phyloP scores from a whole-genome alignment of 257 asterid species.

The Cruciata laevipes region DNA sequence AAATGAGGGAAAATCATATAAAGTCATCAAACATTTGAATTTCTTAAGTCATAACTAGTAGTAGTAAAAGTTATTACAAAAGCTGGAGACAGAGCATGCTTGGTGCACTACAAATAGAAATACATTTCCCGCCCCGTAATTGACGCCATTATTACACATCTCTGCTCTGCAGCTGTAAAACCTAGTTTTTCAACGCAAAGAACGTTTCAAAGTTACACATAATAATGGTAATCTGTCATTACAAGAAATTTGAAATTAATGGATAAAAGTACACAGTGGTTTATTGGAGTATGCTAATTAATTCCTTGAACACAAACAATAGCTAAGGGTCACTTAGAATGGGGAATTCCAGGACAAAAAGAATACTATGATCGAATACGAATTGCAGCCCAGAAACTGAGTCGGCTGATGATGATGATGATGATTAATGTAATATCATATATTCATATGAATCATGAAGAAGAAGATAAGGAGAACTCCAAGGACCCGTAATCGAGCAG shows the following conservation, averaged over 20 bases:
- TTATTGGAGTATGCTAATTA: too few species aligned
- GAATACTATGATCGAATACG: neutral
- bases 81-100: neutral
- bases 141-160: neutral
- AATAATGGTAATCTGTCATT: neutral
- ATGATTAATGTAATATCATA: too few species aligned
- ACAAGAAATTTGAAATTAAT: neutral
- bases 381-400: constrained; percentile 4
- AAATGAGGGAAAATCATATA: neutral
- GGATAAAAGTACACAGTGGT: too few species aligned
- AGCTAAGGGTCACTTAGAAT: neutral
- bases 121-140: neutral
- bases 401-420: neutral
- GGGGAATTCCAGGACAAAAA: constrained; percentile 5
- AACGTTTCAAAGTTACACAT: too few species aligned
- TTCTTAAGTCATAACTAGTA: too few species aligned
- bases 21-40: too few species aligned
- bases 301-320: neutral
- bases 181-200: too few species aligned
- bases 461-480: constrained; percentile 54
- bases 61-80: too few species aligned
- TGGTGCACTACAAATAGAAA: neutral
- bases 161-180: too few species aligned
- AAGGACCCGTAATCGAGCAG: constrained; percentile 63
- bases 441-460: neutral